Percentiles rank a stretch among this genome's conserved stretches.
Conservation (phyloP, 768 basidiomycete species). For the Suillus discolor region DNA sequence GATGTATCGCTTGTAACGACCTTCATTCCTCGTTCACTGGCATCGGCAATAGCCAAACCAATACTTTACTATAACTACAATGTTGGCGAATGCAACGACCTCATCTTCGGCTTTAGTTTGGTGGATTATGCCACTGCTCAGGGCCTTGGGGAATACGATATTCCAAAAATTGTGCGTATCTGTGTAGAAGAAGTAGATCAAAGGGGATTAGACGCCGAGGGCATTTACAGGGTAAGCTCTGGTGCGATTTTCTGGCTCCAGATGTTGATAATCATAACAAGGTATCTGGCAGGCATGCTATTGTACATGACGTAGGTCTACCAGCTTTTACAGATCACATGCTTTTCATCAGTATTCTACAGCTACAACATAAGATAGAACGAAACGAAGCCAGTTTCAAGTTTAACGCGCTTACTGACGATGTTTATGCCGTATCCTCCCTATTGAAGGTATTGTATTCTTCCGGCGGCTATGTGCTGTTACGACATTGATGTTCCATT, state of each 20-base stretch:
- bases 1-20: slow-evolving; percentile 63
- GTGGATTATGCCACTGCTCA: slow-evolving; percentile 89
- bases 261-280: slow-evolving; percentile 29
- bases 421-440: slow-evolving; percentile 82
- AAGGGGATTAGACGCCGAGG: slow-evolving; percentile 76
- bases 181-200: slow-evolving; percentile 84
- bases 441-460: slow-evolving; percentile 67
- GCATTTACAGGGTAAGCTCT: slow-evolving; percentile 71
- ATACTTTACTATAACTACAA: slow-evolving; percentile 75
- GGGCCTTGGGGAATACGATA: slow-evolving; percentile 66
- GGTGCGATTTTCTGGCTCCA: neutral
- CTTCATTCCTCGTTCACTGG: slow-evolving; percentile 62
- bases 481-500: slow-evolving; percentile 8
- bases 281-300: slow-evolving; percentile 85
- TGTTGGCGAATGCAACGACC: slow-evolving; percentile 84
- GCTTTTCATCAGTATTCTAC: slow-evolving; percentile 11
- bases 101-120: slow-evolving; percentile 88
- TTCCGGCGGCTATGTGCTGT: neutral
- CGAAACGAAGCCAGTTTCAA: slow-evolving; percentile 75
- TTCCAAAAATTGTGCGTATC: slow-evolving; percentile 79
- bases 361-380: slow-evolving; percentile 89
- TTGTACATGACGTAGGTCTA: slow-evolving; percentile 73
- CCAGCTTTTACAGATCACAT: neutral
- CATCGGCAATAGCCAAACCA: slow-evolving; percentile 67
- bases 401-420: slow-evolving; percentile 72